phyloP scores from a whole-genome alignment of 495 filamentous ascomycete genomes.

The Trichoderma parareesei region DNA sequence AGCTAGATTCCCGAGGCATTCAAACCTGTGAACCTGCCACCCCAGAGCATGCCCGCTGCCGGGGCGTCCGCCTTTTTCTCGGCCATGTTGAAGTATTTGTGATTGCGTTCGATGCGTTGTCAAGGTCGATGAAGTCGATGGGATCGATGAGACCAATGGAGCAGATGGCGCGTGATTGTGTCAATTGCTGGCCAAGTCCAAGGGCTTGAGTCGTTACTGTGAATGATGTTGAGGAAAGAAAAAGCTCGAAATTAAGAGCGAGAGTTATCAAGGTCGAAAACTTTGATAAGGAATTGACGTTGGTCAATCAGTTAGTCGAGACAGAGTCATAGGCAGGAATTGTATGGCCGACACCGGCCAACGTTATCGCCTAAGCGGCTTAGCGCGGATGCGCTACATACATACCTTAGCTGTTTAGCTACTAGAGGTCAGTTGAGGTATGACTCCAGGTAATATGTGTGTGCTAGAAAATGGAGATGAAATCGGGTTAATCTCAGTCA shows the following conservation, averaged over 20 bases:
- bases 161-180: background rate
- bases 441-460: too few species aligned
- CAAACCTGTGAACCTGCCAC: constrained; percentile 63
- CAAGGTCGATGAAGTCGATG: background rate
- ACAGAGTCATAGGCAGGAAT: too few species aligned
- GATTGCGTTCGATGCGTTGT: background rate
- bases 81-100: constrained; percentile 9
- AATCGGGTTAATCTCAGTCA: too few species aligned
- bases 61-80: constrained; percentile 15
- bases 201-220: background rate
- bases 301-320: background rate
- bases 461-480: too few species aligned
- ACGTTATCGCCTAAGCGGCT: too few species aligned
- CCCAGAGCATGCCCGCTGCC: constrained; percentile 62
- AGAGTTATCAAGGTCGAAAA: constrained; percentile 1
- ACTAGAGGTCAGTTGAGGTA: too few species aligned
- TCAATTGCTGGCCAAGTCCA: background rate
- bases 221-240: background rate
- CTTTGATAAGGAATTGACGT: background rate
- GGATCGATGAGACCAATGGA: background rate
- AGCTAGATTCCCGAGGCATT: constrained; percentile 13
- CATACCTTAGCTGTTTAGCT: too few species aligned
- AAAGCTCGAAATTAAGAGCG: background rate
- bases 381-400: too few species aligned
- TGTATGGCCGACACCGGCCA: too few species aligned